These are phyloP conservation scores for Tetracentron sinense DNA, from an alignment of 164 flowering plant species.

Conservation along the genomic window DNA sequence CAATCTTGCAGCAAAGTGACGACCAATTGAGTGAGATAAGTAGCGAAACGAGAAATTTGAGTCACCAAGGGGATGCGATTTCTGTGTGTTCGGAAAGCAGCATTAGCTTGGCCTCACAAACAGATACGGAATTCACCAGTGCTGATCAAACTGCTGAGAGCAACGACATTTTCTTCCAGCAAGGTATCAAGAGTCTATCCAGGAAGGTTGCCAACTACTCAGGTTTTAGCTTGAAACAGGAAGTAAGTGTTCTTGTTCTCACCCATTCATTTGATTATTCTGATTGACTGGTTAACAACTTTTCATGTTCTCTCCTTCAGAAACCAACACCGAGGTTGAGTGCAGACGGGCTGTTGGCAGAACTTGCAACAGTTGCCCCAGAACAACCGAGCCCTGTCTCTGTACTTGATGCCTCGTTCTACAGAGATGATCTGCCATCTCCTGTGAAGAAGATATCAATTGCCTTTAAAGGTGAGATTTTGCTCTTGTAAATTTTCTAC, in stretches of 20 bases:
- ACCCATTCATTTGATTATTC: not conserved
- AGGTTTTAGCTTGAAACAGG: constrained; percentile 17
- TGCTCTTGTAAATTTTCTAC: constrained; percentile 7
- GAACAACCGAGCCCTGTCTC: constrained; percentile 99
- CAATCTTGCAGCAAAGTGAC: constrained; percentile 33
- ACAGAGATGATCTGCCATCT: constrained; percentile 75
- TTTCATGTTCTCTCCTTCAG: constrained; percentile 27
- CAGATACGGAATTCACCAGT: constrained; percentile 42
- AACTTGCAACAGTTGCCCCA: constrained; percentile 28
- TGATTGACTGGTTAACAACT: constrained; percentile 13
- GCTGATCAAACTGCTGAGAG: constrained; percentile 27
- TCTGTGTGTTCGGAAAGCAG: constrained; percentile 43
- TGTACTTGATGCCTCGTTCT: constrained; percentile 72
- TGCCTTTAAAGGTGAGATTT: constrained; percentile 49
- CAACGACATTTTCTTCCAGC: constrained; percentile 10
- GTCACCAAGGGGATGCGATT: constrained; percentile 44
- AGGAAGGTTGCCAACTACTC: constrained; percentile 8
- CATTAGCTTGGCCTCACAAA: constrained; percentile 30
- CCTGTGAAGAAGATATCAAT: constrained; percentile 58
- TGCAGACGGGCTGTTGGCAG: constrained; percentile 27
- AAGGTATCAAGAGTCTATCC: constrained; percentile 15
- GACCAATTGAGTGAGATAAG: constrained; percentile 56
- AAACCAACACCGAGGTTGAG: constrained; percentile 21
- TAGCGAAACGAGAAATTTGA: constrained; percentile 42
- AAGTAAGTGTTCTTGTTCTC: constrained; percentile 21